phyloP scores from a whole-genome alignment of 371 early-diverging fungal species.

The Circinella minor region DNA sequence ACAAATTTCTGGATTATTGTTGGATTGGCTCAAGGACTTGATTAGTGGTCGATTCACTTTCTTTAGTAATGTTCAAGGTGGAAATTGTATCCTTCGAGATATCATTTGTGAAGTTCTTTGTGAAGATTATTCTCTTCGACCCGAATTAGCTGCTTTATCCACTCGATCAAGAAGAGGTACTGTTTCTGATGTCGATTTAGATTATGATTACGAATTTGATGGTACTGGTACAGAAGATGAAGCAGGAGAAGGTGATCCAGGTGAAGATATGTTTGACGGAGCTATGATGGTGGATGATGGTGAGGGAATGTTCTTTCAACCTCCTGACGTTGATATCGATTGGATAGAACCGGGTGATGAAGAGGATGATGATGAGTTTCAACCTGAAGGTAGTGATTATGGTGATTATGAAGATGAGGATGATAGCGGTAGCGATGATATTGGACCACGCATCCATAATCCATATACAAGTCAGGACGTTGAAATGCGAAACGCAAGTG shows the following conservation, averaged over 20 bases:
- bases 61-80: constrained; percentile 49
- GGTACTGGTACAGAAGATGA: constrained; percentile 28
- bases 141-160: constrained; percentile 42
- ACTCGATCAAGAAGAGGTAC: constrained; percentile 40
- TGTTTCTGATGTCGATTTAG: constrained; percentile 28
- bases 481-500: constrained; percentile 2
- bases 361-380: constrained; percentile 19
- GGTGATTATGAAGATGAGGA: constrained; percentile 27
- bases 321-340: constrained; percentile 20
- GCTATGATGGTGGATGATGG: constrained; percentile 24
- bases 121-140: constrained; percentile 55
- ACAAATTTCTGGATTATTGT: constrained; percentile 69
- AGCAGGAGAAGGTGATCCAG: constrained; percentile 21
- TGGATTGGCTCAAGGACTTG: constrained; percentile 82
- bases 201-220: constrained; percentile 8
- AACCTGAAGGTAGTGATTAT: constrained; percentile 14
- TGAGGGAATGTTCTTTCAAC: constrained; percentile 9
- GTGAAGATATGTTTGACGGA: constrained; percentile 15
- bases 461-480: constrained; percentile 1
- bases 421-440: constrained; percentile 2
- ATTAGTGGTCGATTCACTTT: constrained; percentile 66
- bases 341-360: constrained; percentile 19
- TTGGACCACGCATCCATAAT: constrained; percentile 3
- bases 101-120: constrained; percentile 76
- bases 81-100: constrained; percentile 59